These are phyloP conservation scores for Triangularia verruculosa DNA, from an alignment of 2,329 filamentous ascomycete genomes.

Conservation along the genomic window DNA sequence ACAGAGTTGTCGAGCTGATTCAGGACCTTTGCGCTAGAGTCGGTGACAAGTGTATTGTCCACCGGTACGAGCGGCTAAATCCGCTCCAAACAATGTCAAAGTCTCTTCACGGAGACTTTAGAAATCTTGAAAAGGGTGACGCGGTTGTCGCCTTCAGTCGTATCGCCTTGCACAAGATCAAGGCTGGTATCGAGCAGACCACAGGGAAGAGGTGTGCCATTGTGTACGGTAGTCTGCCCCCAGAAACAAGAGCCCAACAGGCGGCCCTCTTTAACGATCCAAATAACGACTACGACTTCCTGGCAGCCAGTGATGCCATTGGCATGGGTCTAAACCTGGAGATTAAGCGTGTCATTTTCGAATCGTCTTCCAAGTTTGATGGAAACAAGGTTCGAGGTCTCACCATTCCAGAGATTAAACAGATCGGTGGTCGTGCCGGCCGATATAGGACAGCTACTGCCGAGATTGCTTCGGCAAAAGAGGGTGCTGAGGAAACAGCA, in stretches of 20 bases:
- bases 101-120: slow-evolving; percentile 63
- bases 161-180: slow-evolving; percentile 75
- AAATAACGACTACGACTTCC: slow-evolving; percentile 88
- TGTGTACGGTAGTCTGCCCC: slow-evolving; percentile 87
- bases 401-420: slow-evolving; percentile 77
- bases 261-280: slow-evolving; percentile 93
- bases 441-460: slow-evolving; percentile 73
- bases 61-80: slow-evolving; percentile 80
- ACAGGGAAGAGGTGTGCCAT: slow-evolving; percentile 84
- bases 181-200: slow-evolving; percentile 68
- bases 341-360: slow-evolving; percentile 88
- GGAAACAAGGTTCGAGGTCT: slow-evolving; percentile 57
- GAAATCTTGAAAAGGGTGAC: slow-evolving; percentile 78
- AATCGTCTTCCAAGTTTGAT: slow-evolving; percentile 70
- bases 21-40: slow-evolving; percentile 71
- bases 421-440: slow-evolving; percentile 90
- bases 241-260: slow-evolving; percentile 89
- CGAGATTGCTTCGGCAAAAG: slow-evolving; percentile 33
- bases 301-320: slow-evolving; percentile 82
- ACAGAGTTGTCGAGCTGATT: slow-evolving; percentile 75
- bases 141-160: slow-evolving; percentile 86
- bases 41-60: slow-evolving; percentile 79
- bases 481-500: neutral
- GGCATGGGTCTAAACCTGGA: slow-evolving; percentile 96
- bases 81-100: slow-evolving; percentile 64